Base-by-base conservation (phyloP, 2,329 filamentous ascomycete species). In the Fusarium citri region DNA sequence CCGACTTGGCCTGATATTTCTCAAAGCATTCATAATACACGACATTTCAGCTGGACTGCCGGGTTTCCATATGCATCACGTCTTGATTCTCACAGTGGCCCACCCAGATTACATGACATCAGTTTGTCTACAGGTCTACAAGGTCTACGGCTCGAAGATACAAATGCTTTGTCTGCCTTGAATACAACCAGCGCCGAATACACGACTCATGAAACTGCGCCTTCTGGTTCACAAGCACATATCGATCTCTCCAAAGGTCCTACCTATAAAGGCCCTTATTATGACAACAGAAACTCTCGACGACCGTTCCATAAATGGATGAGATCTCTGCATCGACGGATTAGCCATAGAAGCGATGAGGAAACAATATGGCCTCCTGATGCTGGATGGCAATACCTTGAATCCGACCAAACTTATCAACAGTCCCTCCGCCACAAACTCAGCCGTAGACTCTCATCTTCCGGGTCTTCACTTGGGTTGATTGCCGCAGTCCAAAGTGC, bases 401-500 rank as follows among this genome's bases (percentile, higher is more conserved):
- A 43, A 12, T 55, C 54, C 15, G 37, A 54, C n/a, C 37, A 53
- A 15, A 11, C 55, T 40, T 49, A 55, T n/a, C 54, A 53, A 30
- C 55, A 25, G 48, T 50, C 59, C 31, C 28, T 65, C n/a, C 49
- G 42, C 46, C 59, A 59, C 42, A 71, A 55, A 66, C 42, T 61
- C 10, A 59, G 62, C 72, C 85, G 86, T 72, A 84, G 86, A 62
- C 86, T 88, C 58, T 89, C 88, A 10, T 92, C 91, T 4, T 92
- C 92, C 15, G 86, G 87, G 2, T 93, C 92, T 9, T 97, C 94
- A 0, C 89, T 93, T 64, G 91, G 88, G 3, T 94, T 94, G 75
- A 88, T 98, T 41, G 89, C 90, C n/a, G 91, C 89, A 18, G 87
- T 97, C 72, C 94, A 91, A 77, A 96, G 93, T 67, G 92, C 92